Percentiles rank a stretch among this genome's conserved stretches.
phyloP scores from a whole-genome alignment of 805 yeast genomes.

The Candida andamanensis region DNA sequence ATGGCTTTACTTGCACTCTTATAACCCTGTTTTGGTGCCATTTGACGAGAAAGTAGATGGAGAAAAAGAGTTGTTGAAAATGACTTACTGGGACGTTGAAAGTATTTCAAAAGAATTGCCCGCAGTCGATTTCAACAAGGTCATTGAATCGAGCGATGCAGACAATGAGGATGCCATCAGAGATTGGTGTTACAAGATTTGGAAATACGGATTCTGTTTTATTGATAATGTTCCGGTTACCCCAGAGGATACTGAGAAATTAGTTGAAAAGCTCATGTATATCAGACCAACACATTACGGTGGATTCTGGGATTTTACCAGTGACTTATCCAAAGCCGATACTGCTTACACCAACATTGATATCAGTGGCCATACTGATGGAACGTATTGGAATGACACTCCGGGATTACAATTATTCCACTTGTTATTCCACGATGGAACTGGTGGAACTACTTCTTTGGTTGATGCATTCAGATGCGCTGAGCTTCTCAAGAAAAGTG shows the following conservation, averaged over 20 bases:
- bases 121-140: constrained; percentile 41
- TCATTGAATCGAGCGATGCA: constrained; percentile 33
- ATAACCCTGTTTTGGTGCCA: constrained; percentile 44
- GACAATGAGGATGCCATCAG: constrained; percentile 41
- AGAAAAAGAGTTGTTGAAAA: constrained; percentile 23
- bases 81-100: constrained; percentile 41
- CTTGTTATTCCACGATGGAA: constrained; percentile 56
- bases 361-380: constrained; percentile 64
- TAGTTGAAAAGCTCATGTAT: constrained; percentile 54
- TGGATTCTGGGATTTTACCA: constrained; percentile 77
- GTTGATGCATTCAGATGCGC: constrained; percentile 67
- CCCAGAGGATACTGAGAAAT: constrained; percentile 53
- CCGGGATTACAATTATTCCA: constrained; percentile 71
- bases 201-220: constrained; percentile 56
- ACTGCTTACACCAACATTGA: constrained; percentile 69
- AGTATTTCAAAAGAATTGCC: constrained; percentile 40
- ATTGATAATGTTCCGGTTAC: constrained; percentile 56
- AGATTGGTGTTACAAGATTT: constrained; percentile 52
- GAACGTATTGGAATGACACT: constrained; percentile 69
- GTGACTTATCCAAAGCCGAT: constrained; percentile 61
- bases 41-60: constrained; percentile 21
- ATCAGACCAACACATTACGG: constrained; percentile 70
- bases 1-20: constrained; percentile 49
- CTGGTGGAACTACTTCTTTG: constrained; percentile 64
- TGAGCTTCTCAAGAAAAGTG: constrained; percentile 34